These are phyloP conservation scores for Sanghuangporus sanghuang DNA, from an alignment of 1,284 basidiomycete species.

Conservation along the genomic window DNA sequence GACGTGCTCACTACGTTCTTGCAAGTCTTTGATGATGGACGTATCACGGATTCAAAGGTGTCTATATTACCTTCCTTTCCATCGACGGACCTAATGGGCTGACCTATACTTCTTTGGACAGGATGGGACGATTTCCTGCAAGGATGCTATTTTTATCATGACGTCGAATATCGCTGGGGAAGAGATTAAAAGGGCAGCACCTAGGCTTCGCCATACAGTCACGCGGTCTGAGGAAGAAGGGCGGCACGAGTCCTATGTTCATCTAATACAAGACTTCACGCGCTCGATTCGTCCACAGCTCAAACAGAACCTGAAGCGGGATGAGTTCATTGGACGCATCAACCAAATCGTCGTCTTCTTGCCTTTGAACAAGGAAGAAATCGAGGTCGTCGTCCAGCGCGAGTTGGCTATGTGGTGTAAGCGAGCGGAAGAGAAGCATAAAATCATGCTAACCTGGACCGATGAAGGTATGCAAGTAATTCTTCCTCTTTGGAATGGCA, in stretches of 20 bases:
- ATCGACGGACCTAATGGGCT: background rate
- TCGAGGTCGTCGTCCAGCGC: conserved; percentile 1
- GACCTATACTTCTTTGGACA: background rate
- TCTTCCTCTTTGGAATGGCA: background rate
- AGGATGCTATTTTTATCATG: conserved; percentile 15
- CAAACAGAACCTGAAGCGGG: conserved; percentile 6
- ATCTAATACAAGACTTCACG: conserved; percentile 5
- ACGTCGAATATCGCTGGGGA: conserved; percentile 13
- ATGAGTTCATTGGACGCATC: conserved; percentile 14
- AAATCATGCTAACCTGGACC: conserved; percentile 8
- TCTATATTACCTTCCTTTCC: background rate
- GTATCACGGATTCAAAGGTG: conserved; percentile 15
- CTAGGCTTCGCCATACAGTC: conserved; percentile 1
- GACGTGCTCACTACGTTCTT: conserved; percentile 14
- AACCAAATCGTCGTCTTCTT: conserved; percentile 16
- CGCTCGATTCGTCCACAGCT: conserved; percentile 10
- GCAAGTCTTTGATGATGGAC: conserved; percentile 14
- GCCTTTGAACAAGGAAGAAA: conserved; percentile 13
- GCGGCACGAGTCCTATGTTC: conserved; percentile 10
- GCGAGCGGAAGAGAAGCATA: conserved; percentile 11
- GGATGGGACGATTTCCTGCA: conserved; percentile 11
- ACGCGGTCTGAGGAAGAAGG: conserved; percentile 2
- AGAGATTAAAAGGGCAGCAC: conserved; percentile 5
- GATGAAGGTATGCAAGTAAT: conserved; percentile 4
- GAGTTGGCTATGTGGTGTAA: conserved; percentile 8